Evolutionary conservation across 176 grass and related monocot species (phyloP).

Genomic region (Olyra latifolia): DNA sequence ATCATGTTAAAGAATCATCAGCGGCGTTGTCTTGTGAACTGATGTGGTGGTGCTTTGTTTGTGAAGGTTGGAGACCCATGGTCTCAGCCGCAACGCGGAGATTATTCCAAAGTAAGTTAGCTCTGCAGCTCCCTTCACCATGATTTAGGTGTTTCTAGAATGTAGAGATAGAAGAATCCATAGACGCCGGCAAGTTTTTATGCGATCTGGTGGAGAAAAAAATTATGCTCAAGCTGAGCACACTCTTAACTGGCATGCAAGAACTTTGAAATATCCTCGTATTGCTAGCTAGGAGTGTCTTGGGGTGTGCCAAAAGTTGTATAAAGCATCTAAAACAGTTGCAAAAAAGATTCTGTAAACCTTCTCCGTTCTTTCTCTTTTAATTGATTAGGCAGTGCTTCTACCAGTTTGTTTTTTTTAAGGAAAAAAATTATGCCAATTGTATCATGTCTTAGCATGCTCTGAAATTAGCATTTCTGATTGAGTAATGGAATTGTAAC

Average conservation of each 20-base stretch:
- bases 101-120: slow-evolving; percentile 47
- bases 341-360: no score
- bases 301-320: no score
- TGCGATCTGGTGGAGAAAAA: neutral
- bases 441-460: neutral
- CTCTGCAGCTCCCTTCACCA: neutral
- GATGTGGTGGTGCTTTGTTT: neutral
- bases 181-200: neutral
- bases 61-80: slow-evolving; percentile 70
- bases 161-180: neutral
- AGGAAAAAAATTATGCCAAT: neutral
- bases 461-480: neutral
- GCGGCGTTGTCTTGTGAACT: neutral
- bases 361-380: no score
- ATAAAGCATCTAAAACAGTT: no score
- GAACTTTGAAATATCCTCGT: no score
- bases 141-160: neutral
- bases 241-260: no score
- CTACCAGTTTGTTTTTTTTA: no score
- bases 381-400: no score
- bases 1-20: neutral
- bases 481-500: neutral
- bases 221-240: neutral
- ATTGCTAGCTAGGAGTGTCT: no score
- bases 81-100: slow-evolving; percentile 45